Base-by-base conservation (phyloP, 495 filamentous ascomycete genomes). In the Sphaerosporella brunnea region DNA sequence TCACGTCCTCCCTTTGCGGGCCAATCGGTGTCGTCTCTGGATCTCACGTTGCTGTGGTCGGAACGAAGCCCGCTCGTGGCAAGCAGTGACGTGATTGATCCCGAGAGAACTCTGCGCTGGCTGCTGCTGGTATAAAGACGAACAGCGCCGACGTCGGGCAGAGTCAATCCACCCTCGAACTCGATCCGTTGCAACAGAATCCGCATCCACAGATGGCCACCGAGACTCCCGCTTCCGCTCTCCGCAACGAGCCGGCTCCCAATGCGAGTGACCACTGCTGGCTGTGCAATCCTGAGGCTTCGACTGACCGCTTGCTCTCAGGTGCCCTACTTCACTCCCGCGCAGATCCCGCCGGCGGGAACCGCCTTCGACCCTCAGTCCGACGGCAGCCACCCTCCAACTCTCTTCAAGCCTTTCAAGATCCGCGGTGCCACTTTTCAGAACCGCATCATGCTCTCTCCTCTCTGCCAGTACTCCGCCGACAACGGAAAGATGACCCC, bases 371-470 rank as follows among this genome's bases (percentile, higher is more conserved):
- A 65, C 35, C 62, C 64, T 40, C 59, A 61, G 3, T 64, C 72
- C 2, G 43, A 46, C 21, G 43, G 43, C 25, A 15, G 15, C 24
- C 26, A 15, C 4, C 26, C 28, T 19, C 79, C 78, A 16, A 79
- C 73, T 1, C 63, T 82, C 32, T 82, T 81, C 63, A 69, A 69
- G 16, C 79, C 78, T 0, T 53, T 84, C 50, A 72, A 58, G 43
- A 75, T 88, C 53, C 74, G 80, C 45, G 70, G 69, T 58, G 51
- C 80, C n/a, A 74, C 66, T 0, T 65, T 87, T 21, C 78, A 80
- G 53, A 87, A 92, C 62, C 75, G 84, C 44, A 73, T 83, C 51
- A 69, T 69, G 4, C 70, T 74, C 11, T 55, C 63, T 7, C 66
- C 66, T 8, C 66, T 68, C 62, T 84, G 80, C 66, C 77, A 80